Base-by-base conservation (phyloP, 2,329 filamentous ascomycete genomes). In the Lojkania enalia region DNA sequence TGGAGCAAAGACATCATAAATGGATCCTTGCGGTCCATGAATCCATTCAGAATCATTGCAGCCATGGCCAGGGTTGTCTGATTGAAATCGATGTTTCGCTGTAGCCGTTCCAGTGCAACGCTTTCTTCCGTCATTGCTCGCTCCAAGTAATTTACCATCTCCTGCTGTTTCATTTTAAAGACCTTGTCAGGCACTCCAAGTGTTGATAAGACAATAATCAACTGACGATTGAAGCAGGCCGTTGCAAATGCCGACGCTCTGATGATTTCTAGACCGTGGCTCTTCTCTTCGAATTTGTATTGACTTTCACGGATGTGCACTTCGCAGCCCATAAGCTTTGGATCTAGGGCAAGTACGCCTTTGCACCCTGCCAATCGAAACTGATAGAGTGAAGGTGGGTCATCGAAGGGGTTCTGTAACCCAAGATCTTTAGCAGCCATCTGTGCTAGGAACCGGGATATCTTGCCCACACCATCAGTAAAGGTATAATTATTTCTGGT, bases 341-440 rank as follows among this genome's bases (percentile, higher is more conserved):
- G 82, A 70, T 88, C 92, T 2, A 90, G 77, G 0, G 84, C 83
- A 14, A 99, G 76, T 12, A 99, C 84, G 0, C 94, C 94, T 71
- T 99, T 99, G 71, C 85, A 91, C 1, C 94, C 94, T 6, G 89
- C 91, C 58, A 96, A 83, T 5, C 94, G 87, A 60, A 97, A 96
- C 59, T 99, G 94, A 54, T 88, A 92, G 0, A 88, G 87, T 0
- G 90, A 95, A 0, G 94, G 91, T 4, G 82, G 73, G 3, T 78
- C 71, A 2, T 77, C 71, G 5, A 70, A 70, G 1, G 78, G 69
- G 11, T 77, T 77, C 15, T 76, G 71, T 20, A 90, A 65, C 0
- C 79, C 78, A 49, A 95, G 81, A 52, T 94, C 86, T 12, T 81
- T 74, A 6, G 85, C 80, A 33, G 95, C 82, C 70, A 94, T 81